These are phyloP conservation scores for Calonectria pseudoreteaudii DNA, from an alignment of 2,329 filamentous ascomycete species.

Conservation along the genomic window DNA sequence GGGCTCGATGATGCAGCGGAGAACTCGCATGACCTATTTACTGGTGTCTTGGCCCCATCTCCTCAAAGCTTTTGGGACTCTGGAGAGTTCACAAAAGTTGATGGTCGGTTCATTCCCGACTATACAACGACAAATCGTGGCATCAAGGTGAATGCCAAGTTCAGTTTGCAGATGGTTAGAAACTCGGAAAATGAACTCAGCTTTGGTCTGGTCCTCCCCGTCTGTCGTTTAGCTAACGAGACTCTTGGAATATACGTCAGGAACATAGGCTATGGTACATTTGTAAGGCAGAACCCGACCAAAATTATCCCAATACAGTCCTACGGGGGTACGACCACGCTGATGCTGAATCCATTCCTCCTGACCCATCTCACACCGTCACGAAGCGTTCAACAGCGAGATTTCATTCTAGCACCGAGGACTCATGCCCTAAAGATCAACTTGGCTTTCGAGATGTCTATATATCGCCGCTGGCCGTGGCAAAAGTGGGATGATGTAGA, in stretches of 20 bases:
- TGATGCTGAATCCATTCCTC: neutral
- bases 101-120: neutral
- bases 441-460: neutral
- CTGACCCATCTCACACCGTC: neutral
- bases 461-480: conserved; percentile 2
- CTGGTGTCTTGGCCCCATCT: neutral
- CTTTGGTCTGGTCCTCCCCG: neutral
- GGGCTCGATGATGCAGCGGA: neutral
- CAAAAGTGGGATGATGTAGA: neutral
- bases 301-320: neutral
- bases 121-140: neutral
- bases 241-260: neutral
- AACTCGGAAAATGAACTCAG: neutral
- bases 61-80: neutral
- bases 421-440: neutral
- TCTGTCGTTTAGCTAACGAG: neutral
- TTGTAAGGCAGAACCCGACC: neutral
- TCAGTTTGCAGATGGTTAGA: neutral
- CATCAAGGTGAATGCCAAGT: neutral
- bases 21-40: neutral
- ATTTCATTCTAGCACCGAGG: neutral
- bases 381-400: too few relatives aligned
- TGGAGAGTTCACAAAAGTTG: neutral
- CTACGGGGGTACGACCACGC: neutral
- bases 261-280: neutral